Evolutionary conservation across 2,329 filamentous ascomycete species (phyloP), one percentile per base, ranked within the genome.

Genomic region (Aureobasidium vineae): DNA sequence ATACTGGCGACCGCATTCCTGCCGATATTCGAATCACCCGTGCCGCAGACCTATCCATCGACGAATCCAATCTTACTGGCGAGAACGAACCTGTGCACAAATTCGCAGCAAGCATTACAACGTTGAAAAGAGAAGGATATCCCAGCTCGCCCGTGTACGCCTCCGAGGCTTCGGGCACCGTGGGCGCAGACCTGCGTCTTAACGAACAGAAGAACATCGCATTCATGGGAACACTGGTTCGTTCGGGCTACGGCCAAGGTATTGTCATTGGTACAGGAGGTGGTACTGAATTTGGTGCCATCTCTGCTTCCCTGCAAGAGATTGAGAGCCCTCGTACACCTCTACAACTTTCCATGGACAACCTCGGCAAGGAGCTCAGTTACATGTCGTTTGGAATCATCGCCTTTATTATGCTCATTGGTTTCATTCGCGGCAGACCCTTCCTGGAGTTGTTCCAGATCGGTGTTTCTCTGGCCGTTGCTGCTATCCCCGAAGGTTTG

Each of bases 341-440:
- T 10, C 82, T 99, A 36, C 95, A 99, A 76, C 79, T 97, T 10
- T 96, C 92, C 21, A 99, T 99, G 96, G 95, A 99, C 76, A 88
- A 92, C n/a, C 86, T 99, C 2, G 95, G 95, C 36, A 93, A 96
- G 65, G 94, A 99, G 75, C 83, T 99, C 66, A 98, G 93, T 80
- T 97, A 97, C 77, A 91, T 96, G 75, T 99, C 95, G 0, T 98
- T 99, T 75, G 89, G 88, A 19, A 91, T 99, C 41, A 99, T 99
- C 74, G 93, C 85, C 2, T 83, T 99, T 63, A 99, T 99, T 73
- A 94, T 96, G 47, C 73, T 99, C 2, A 88, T 98, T 57, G 96
- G 95, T 4, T 87, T 96, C 75, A 83, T 96, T 69, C 91, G 97
- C 75, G 95, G 95, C 23, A 94, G 96, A 79, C 86, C 89, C 64